Base-by-base conservation (phyloP, 116 monocot genomes). In the Papilionanthe hybrid region DNA sequence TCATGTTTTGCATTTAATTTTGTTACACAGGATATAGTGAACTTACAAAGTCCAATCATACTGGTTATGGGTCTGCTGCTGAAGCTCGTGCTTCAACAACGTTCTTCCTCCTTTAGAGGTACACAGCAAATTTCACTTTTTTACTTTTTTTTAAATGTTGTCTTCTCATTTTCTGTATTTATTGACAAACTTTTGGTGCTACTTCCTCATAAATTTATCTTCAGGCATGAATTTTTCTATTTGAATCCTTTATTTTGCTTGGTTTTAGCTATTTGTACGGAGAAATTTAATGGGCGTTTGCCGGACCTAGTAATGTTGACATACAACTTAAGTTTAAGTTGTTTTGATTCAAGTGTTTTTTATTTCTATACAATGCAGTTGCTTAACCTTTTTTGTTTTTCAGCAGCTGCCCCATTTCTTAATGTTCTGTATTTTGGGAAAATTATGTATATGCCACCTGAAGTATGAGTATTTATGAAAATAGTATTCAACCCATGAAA, bases 71-170 rank as follows among this genome's bases (percentile, higher is more conserved):
- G 27, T 22, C 72, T 29, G 57, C 13, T 27, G 22, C n/a, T 72
- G 89, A 91, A 15, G 57, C 78, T 58, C 72, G 73, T 66, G 50
- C 23, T 72, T 73, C 47, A 86, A 58, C 84, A 87, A 86, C 68
- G 53, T 53, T 60, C 53, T 83, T 19, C 85, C 85, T 42, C 73
- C 45, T 44, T 42, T 42, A 20, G 82, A 82, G 82, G 86, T 82
- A 81, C 22, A 22, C 15, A 53, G 4, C 29, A 27, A 49, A 76
- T 29, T 76, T 55, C 55, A 7, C 6, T 28, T 27, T 20, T 25
- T 25, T 43, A 10, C 29, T 68, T 67, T 67, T 37, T 37, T 4
- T 37, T 17, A 41, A 53, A 30, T 69, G 27, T 2, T 65, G 13
- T 0, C 15, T 53, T 15, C 15, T 10, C 2, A 1, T 65, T 65